Evolutionary conservation across 129 eudicot species (phyloP).

Genomic region (Helichrysum umbraculigerum): DNA sequence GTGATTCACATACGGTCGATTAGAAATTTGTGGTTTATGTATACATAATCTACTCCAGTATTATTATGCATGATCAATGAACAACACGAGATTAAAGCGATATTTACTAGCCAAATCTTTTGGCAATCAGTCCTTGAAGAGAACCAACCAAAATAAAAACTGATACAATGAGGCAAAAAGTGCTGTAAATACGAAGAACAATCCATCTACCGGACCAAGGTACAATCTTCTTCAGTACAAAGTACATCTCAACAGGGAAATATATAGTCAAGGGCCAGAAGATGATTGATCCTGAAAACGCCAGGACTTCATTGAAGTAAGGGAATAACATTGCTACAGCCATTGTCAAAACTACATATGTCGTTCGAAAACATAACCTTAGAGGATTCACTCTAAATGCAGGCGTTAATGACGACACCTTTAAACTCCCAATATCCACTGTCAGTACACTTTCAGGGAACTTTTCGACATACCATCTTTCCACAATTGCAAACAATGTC

Average conservation of each 20-base stretch:
- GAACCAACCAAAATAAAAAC: conserved; percentile 54
- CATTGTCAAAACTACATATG: conserved; percentile 43
- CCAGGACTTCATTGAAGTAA: conserved; percentile 62
- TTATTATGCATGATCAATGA: background rate
- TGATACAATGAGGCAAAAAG: conserved; percentile 34
- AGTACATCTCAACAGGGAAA: conserved; percentile 65
- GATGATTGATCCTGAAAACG: conserved; percentile 53
- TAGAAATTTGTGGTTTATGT: background rate
- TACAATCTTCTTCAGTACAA: conserved; percentile 36
- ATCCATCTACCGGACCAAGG: conserved; percentile 48
- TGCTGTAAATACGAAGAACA: conserved; percentile 43
- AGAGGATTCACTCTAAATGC: conserved; percentile 38
- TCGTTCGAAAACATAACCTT: conserved; percentile 54
- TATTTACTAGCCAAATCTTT: conserved; percentile 37
- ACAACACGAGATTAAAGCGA: background rate
- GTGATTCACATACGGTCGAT: background rate
- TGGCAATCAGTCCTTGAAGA: conserved; percentile 44
- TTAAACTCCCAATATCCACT: conserved; percentile 24
- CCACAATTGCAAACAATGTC: conserved; percentile 57
- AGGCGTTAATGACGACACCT: conserved; percentile 22
- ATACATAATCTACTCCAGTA: background rate
- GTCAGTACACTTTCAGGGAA: conserved; percentile 46
- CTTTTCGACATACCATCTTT: conserved; percentile 48
- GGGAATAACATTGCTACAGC: conserved; percentile 48
- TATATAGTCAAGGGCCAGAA: conserved; percentile 64